These are phyloP conservation scores for Arthroderma sp. DNA, from an alignment of 2,329 filamentous ascomycete species.

Conservation along the genomic window DNA sequence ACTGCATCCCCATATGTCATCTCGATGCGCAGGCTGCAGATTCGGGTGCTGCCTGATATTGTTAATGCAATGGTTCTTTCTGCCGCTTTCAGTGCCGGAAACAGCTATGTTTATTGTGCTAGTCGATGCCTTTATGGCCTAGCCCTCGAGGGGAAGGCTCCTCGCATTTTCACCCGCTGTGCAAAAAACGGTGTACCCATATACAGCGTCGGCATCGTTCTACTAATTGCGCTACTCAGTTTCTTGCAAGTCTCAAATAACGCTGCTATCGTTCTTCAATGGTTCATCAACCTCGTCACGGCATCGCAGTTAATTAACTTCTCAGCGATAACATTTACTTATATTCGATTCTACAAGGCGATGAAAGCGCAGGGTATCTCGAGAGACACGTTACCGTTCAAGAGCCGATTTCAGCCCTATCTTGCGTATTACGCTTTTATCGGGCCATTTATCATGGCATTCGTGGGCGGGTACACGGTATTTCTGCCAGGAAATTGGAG, in stretches of 20 bases:
- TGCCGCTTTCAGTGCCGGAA: constrained; percentile 56
- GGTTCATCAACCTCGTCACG: constrained; percentile 36
- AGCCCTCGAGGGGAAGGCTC: constrained; percentile 57
- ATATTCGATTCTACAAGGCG: constrained; percentile 37
- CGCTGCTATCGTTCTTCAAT: constrained; percentile 53
- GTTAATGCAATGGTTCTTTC: constrained; percentile 62
- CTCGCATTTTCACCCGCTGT: constrained; percentile 52
- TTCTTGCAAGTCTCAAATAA: constrained; percentile 60
- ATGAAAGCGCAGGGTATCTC: constrained; percentile 30
- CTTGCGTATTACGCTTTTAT: constrained; percentile 51
- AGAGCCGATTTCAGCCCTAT: constrained; percentile 40
- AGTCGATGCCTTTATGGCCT: constrained; percentile 57
- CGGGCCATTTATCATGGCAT: constrained; percentile 50
- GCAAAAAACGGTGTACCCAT: constrained; percentile 58
- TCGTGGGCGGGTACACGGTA: constrained; percentile 72
- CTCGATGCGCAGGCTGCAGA: constrained; percentile 55
- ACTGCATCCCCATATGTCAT: constrained; percentile 58
- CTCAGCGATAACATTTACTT: constrained; percentile 35
- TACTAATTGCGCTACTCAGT: constrained; percentile 56
- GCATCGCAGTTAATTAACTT: constrained; percentile 37
- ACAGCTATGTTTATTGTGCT: constrained; percentile 56
- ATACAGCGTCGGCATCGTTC: constrained; percentile 56
- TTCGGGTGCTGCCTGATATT: constrained; percentile 54
- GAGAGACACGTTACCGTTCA: constrained; percentile 30
- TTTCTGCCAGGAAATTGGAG: constrained; percentile 57